A percentile compares a stretch with the other conserved stretches of the same genome.
phyloP scores from a whole-genome alignment of 2,329 filamentous ascomycete genomes.

The Xylariaceae sp. region DNA sequence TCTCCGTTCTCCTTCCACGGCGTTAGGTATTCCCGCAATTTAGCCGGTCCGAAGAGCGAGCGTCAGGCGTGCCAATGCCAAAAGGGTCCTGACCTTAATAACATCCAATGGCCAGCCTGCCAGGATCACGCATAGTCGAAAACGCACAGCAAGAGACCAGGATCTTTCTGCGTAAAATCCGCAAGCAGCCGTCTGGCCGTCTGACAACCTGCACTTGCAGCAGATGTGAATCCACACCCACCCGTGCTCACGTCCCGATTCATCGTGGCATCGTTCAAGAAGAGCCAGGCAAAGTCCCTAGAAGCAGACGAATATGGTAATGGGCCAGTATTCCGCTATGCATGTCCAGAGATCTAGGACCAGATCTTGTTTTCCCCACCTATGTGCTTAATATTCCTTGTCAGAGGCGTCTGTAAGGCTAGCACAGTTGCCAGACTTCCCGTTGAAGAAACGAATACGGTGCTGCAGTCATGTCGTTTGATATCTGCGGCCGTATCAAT shows the following conservation, averaged over 20 bases:
- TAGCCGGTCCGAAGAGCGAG: no score
- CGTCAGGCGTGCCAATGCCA: no score
- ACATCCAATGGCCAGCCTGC: not conserved
- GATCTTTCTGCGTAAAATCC: slow-evolving; percentile 13
- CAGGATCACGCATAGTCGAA: not conserved
- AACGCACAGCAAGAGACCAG: slow-evolving; percentile 4
- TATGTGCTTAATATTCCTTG: not conserved
- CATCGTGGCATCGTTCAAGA: not conserved
- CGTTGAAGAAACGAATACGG: not conserved
- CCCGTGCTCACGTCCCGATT: not conserved
- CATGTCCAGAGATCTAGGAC: not conserved
- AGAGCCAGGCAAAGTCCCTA: not conserved
- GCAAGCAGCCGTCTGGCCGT: slow-evolving; percentile 20
- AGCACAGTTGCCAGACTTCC: slow-evolving; percentile 1
- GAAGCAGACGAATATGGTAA: not conserved
- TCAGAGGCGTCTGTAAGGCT: slow-evolving; percentile 4
- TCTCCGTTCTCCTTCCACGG: no score
- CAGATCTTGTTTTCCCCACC: not conserved
- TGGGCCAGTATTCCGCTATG: not conserved
- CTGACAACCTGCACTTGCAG: slow-evolving; percentile 18
- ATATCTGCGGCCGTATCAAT: not conserved
- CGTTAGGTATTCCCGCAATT: no score
- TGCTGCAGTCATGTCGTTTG: not conserved
- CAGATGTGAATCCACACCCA: slow-evolving; percentile 5
- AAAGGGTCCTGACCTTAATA: no score